Conservation (phyloP, 345 rosid species). For the Excoecaria cochinchinensis region DNA sequence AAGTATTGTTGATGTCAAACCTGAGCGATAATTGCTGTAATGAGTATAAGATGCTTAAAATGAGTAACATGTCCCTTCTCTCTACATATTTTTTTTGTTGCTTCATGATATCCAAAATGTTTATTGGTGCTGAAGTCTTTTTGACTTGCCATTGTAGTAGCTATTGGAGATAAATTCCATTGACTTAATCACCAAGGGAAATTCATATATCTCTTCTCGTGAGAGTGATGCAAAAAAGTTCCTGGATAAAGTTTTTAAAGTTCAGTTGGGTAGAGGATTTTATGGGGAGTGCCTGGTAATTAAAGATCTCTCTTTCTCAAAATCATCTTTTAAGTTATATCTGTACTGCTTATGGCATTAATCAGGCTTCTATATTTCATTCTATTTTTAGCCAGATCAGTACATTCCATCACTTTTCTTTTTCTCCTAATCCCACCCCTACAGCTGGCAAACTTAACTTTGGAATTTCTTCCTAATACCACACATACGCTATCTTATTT, state of each 20-base stretch:
- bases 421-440: background rate
- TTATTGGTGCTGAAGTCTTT: conserved; percentile 11
- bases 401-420: background rate
- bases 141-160: conserved; percentile 38
- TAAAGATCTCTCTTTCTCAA: conserved; percentile 6
- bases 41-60: background rate
- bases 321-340: background rate
- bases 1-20: background rate
- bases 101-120: background rate
- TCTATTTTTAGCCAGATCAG: background rate
- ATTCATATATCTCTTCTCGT: conserved; percentile 40
- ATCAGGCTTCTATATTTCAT: background rate
- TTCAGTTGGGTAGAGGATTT: conserved; percentile 77
- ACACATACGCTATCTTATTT: background rate
- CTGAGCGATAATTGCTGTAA: no score
- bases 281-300: conserved; percentile 94
- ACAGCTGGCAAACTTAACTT: background rate
- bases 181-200: conserved; percentile 58
- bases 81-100: background rate
- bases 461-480: conserved; percentile 4
- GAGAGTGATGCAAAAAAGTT: conserved; percentile 58
- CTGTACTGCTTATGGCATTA: background rate
- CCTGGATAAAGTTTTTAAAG: conserved; percentile 55
- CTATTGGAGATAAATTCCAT: conserved; percentile 50
- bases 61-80: background rate